A percentile compares a stretch with the other conserved stretches of the same genome.
These are phyloP conservation scores for Podospora anserina DNA, from an alignment of 495 filamentous ascomycete genomes.

Conservation along the genomic window DNA sequence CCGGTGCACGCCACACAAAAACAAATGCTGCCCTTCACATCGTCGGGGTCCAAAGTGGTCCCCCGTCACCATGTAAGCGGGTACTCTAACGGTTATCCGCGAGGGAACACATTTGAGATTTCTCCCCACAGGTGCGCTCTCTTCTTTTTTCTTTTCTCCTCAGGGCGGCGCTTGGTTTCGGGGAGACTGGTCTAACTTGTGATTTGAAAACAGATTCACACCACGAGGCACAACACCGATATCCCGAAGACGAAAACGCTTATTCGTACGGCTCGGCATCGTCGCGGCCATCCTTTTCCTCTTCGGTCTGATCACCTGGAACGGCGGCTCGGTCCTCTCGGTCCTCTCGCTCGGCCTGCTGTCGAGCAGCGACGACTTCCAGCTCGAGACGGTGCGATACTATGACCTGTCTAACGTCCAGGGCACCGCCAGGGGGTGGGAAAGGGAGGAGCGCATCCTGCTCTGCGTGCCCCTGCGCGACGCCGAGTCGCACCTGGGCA, in stretches of 20 bases:
- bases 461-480: slow-evolving; percentile 94
- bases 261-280: slow-evolving; percentile 64
- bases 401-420: slow-evolving; percentile 92
- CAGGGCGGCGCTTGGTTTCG: no score
- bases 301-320: slow-evolving; percentile 61
- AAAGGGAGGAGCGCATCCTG: slow-evolving; percentile 88
- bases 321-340: slow-evolving; percentile 64
- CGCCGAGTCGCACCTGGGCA: slow-evolving; percentile 85
- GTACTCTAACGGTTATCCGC: slow-evolving; percentile 76
- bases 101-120: slow-evolving; percentile 72
- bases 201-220: slow-evolving; percentile 63
- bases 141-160: neutral
- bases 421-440: slow-evolving; percentile 88
- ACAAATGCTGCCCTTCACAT: slow-evolving; percentile 45
- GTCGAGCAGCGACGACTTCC: slow-evolving; percentile 63
- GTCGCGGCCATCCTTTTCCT: slow-evolving; percentile 51
- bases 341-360: slow-evolving; percentile 71
- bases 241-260: slow-evolving; percentile 67
- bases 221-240: slow-evolving; percentile 71
- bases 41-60: slow-evolving; percentile 52
- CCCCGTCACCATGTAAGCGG: slow-evolving; percentile 59
- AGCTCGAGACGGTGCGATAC: slow-evolving; percentile 90
- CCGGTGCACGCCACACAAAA: slow-evolving; percentile 7
- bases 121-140: slow-evolving; percentile 77
- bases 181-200: neutral